Evolutionary conservation across 441 rosid species (phyloP).

Genomic region (Kokia cookei): DNA sequence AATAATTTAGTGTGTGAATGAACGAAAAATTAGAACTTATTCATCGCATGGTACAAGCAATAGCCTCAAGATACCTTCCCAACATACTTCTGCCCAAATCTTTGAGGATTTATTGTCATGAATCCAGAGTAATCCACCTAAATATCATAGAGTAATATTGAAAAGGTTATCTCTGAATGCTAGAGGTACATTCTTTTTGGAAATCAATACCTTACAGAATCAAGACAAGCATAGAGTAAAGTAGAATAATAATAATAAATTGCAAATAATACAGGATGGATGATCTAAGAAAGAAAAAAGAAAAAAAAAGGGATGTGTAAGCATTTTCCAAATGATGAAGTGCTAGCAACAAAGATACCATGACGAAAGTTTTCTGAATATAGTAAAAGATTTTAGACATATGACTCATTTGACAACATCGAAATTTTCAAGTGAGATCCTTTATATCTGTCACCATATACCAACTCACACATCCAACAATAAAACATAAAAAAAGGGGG

Average conservation of each 20-base stretch:
- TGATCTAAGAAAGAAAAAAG: background rate
- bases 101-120: constrained; percentile 99
- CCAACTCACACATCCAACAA: background rate
- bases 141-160: constrained; percentile 12
- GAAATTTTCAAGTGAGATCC: background rate
- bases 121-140: constrained; percentile 98
- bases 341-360: background rate
- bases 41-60: constrained; percentile 1
- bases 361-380: background rate
- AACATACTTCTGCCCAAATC: constrained; percentile 97
- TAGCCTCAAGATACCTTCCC: constrained; percentile 65
- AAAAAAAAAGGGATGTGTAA: background rate
- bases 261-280: background rate
- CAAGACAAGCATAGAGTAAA: background rate
- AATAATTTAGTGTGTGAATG: constrained; percentile 8
- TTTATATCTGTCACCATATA: background rate
- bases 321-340: background rate
- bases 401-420: background rate
- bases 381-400: background rate
- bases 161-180: constrained; percentile 1
- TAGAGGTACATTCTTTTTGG: background rate
- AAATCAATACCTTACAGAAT: background rate
- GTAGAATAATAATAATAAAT: background rate
- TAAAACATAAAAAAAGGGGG: background rate
- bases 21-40: constrained; percentile 8